Evolutionary conservation across 2,329 filamentous ascomycete species (phyloP).

Genomic region (Fusarium sp.): DNA sequence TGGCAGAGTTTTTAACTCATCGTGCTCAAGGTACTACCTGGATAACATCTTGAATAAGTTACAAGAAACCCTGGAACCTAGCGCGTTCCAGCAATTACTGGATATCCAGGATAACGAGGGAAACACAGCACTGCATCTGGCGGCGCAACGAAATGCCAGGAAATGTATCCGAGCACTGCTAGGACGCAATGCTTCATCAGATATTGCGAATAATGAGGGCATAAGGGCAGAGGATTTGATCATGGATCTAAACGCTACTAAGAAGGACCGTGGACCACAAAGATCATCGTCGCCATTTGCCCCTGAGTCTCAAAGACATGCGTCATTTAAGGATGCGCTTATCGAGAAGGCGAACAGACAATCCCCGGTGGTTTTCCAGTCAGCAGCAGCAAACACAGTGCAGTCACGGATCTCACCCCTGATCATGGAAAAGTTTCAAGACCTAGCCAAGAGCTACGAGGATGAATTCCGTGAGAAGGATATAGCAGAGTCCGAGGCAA

Average conservation of each 20-base stretch:
- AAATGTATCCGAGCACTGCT: slow-evolving; percentile 88
- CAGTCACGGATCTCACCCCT: slow-evolving; percentile 76
- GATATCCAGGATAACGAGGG: slow-evolving; percentile 87
- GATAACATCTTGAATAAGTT: slow-evolving; percentile 91
- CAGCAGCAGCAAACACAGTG: slow-evolving; percentile 75
- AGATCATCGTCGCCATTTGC: slow-evolving; percentile 81
- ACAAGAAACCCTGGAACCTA: slow-evolving; percentile 79
- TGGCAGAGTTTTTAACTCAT: slow-evolving; percentile 83
- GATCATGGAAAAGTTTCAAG: slow-evolving; percentile 78
- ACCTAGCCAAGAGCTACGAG: slow-evolving; percentile 77
- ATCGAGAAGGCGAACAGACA: slow-evolving; percentile 58
- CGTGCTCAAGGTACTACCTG: slow-evolving; percentile 91
- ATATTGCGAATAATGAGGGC: slow-evolving; percentile 84
- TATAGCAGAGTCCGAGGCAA: slow-evolving; percentile 74
- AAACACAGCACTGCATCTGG: slow-evolving; percentile 83
- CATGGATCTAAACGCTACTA: slow-evolving; percentile 76
- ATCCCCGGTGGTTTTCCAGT: slow-evolving; percentile 62
- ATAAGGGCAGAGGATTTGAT: slow-evolving; percentile 89
- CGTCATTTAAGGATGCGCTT: slow-evolving; percentile 64
- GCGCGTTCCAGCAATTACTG: slow-evolving; percentile 81
- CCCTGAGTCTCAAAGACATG: slow-evolving; percentile 69
- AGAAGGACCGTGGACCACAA: slow-evolving; percentile 75
- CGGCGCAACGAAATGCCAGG: slow-evolving; percentile 84
- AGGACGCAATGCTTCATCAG: slow-evolving; percentile 82
- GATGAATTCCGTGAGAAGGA: slow-evolving; percentile 81